A percentile compares a stretch with the other conserved stretches of the same genome.
Conservation (phyloP, 2,329 filamentous ascomycete species). For the Aureobasidium namibiae region DNA sequence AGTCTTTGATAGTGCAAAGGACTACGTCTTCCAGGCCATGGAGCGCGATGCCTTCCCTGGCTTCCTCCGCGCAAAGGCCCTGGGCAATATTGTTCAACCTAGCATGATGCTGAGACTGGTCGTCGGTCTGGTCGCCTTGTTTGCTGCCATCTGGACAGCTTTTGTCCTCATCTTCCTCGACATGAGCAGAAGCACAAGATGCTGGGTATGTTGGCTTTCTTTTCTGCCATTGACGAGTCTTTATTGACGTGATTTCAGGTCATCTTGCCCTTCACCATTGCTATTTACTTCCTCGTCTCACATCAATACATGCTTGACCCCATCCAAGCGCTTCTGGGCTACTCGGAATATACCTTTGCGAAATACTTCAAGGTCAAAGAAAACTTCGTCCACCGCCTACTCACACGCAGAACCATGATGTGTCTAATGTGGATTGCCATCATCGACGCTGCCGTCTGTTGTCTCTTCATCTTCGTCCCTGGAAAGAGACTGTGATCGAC, state of each 20-base stretch:
- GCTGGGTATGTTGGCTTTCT: slow-evolving; percentile 59
- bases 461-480: slow-evolving; percentile 91
- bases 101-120: slow-evolving; percentile 82
- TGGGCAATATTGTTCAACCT: slow-evolving; percentile 89
- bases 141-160: slow-evolving; percentile 86
- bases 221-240: background rate
- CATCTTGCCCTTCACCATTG: slow-evolving; percentile 85
- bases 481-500: slow-evolving; percentile 61
- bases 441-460: slow-evolving; percentile 71
- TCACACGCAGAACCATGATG: slow-evolving; percentile 75
- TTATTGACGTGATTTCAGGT: slow-evolving; percentile 36
- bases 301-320: slow-evolving; percentile 97
- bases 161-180: slow-evolving; percentile 91
- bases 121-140: slow-evolving; percentile 75
- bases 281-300: slow-evolving; percentile 78
- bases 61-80: slow-evolving; percentile 86
- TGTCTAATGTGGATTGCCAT: slow-evolving; percentile 68
- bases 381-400: slow-evolving; percentile 78
- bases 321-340: slow-evolving; percentile 76
- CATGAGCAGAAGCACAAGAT: slow-evolving; percentile 62
- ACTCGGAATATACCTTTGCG: slow-evolving; percentile 95
- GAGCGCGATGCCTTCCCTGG: slow-evolving; percentile 98
- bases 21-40: slow-evolving; percentile 99
- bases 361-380: slow-evolving; percentile 82
- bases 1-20: slow-evolving; percentile 93